Conservation (phyloP, 306 rosid species). For the Gleditsia sinensis region DNA sequence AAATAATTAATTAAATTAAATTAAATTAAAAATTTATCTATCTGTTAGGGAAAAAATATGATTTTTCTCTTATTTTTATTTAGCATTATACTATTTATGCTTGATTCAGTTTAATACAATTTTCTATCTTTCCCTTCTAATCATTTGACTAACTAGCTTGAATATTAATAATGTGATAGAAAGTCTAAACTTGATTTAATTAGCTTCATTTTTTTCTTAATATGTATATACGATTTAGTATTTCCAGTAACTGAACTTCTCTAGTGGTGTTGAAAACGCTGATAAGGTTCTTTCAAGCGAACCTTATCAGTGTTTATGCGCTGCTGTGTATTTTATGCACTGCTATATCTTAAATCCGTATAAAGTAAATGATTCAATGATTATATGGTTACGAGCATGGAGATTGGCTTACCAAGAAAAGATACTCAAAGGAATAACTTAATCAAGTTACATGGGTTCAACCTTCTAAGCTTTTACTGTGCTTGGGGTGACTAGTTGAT, state of each 20-base stretch:
- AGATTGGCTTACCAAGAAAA: background rate
- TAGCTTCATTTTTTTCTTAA: background rate
- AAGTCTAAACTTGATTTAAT: background rate
- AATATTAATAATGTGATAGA: background rate
- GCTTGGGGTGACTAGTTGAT: background rate
- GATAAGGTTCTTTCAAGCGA: background rate
- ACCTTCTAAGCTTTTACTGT: background rate
- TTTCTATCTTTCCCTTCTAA: background rate
- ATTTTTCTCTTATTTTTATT: background rate
- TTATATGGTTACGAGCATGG: background rate
- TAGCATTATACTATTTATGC: background rate
- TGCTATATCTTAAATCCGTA: background rate
- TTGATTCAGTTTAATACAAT: background rate
- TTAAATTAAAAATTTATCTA: no score
- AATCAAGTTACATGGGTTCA: background rate
- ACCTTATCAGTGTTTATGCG: no score
- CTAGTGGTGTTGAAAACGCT: conserved; percentile 5
- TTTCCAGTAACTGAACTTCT: background rate
- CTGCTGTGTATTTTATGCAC: background rate
- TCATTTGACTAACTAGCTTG: background rate
- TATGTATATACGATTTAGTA: background rate
- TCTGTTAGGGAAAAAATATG: no score
- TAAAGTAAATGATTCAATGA: background rate
- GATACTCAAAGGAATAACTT: background rate
- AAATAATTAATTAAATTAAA: no score